A percentile compares a stretch with the other conserved stretches of the same genome.
phyloP scores from a whole-genome alignment of 495 filamentous ascomycete genomes.

The Daldinia loculata region DNA sequence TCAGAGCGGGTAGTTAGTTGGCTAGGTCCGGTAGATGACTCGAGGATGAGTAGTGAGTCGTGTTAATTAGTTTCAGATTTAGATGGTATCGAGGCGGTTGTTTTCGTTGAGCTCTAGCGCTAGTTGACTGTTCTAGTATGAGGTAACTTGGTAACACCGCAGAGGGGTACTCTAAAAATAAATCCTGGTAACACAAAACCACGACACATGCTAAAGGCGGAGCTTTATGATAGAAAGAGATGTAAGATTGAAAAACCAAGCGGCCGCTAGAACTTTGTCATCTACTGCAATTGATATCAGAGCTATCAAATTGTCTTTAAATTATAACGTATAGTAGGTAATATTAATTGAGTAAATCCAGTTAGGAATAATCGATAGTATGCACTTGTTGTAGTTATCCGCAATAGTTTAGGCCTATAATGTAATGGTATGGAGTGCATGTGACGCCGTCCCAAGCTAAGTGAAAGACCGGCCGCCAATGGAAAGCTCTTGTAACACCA shows the following conservation, averaged over 20 bases:
- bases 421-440: background rate
- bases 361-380: background rate
- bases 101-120: background rate
- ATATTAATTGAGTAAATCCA: too few relatives aligned
- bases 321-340: too few relatives aligned
- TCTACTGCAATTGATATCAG: too few relatives aligned
- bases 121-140: background rate
- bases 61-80: background rate
- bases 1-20: background rate
- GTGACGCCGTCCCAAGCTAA: slow-evolving; percentile 1
- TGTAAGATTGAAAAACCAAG: too few relatives aligned
- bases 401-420: background rate
- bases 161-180: background rate
- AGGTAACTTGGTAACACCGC: background rate
- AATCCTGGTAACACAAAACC: background rate
- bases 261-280: too few relatives aligned
- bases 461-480: background rate
- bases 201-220: background rate
- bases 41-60: background rate
- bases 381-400: background rate
- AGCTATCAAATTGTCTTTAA: too few relatives aligned
- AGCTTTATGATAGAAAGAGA: background rate
- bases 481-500: background rate
- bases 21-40: background rate
- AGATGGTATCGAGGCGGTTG: background rate